Conservation (phyloP, 441 rosid species). For the Breynia disticha region DNA sequence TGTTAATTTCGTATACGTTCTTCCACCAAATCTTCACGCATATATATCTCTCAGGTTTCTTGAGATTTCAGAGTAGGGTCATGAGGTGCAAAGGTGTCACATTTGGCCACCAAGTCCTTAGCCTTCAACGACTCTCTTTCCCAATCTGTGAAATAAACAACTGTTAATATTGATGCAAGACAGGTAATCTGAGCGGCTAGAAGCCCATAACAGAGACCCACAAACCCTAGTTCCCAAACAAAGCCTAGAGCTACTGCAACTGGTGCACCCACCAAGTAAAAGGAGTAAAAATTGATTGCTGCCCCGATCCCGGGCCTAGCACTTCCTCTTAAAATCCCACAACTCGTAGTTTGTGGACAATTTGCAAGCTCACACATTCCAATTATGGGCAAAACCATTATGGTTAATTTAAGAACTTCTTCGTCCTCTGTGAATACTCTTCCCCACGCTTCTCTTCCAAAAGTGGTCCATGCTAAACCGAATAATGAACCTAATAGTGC, state of each 20-base stretch:
- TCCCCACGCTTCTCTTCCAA: constrained; percentile 65
- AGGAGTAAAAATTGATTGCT: constrained; percentile 66
- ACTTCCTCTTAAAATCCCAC: constrained; percentile 81
- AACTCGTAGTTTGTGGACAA: constrained; percentile 89
- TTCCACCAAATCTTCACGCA: neutral
- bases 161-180: constrained; percentile 48
- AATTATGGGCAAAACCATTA: constrained; percentile 56
- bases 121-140: constrained; percentile 61
- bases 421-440: constrained; percentile 50
- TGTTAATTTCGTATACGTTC: neutral
- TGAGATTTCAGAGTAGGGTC: neutral
- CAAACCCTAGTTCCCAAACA: constrained; percentile 52
- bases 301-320: constrained; percentile 85
- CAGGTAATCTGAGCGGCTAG: constrained; percentile 75
- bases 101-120: constrained; percentile 42
- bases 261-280: constrained; percentile 90
- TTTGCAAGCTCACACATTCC: constrained; percentile 86
- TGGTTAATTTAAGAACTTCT: constrained; percentile 45
- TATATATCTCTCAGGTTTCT: neutral
- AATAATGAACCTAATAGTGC: constrained; percentile 38
- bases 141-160: constrained; percentile 70
- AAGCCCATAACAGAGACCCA: constrained; percentile 84
- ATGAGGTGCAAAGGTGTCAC: neutral
- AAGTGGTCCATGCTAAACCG: constrained; percentile 50
- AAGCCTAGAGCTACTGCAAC: constrained; percentile 56